phyloP scores from a whole-genome alignment of 352 stramenopile genomes.

The Phytopythium vexans region DNA sequence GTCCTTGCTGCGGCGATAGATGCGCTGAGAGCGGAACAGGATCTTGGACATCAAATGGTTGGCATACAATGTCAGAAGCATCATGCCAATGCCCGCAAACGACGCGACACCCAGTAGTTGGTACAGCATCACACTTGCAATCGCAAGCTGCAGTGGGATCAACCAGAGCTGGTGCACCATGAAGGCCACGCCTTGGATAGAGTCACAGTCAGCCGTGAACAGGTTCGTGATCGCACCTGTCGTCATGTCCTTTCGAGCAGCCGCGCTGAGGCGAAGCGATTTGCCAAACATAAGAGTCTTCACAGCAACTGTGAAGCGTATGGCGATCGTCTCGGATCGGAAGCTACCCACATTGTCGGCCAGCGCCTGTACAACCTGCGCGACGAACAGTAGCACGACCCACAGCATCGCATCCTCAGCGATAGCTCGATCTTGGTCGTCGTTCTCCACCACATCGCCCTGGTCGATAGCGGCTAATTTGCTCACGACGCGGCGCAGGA shows the following conservation, averaged over 20 bases:
- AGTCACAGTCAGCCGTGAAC: conserved; percentile 53
- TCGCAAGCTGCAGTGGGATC: conserved; percentile 45
- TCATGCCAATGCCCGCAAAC: conserved; percentile 37
- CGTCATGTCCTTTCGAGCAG: conserved; percentile 34
- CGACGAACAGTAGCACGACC: conserved; percentile 38
- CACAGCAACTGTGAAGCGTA: conserved; percentile 45
- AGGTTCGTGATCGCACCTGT: conserved; percentile 60
- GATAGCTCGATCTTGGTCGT: no score
- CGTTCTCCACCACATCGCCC: no score
- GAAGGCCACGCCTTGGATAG: conserved; percentile 34
- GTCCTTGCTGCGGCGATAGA: conserved; percentile 38
- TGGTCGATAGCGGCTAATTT: conserved; percentile 21
- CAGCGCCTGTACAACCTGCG: conserved; percentile 49
- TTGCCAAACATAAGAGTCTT: conserved; percentile 57
- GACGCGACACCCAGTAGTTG: conserved; percentile 31
- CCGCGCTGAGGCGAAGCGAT: conserved; percentile 38
- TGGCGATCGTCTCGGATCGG: conserved; percentile 42
- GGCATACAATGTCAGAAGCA: conserved; percentile 28
- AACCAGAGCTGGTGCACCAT: conserved; percentile 64
- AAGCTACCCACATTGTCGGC: conserved; percentile 46
- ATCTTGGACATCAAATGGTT: conserved; percentile 32
- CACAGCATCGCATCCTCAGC: no score
- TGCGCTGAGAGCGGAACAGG: conserved; percentile 24
- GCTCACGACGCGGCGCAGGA: conserved; percentile 37
- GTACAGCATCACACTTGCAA: conserved; percentile 41